Base-by-base conservation (phyloP, 1,284 basidiomycete species). In the Pseudozyma tsukubaensis region DNA sequence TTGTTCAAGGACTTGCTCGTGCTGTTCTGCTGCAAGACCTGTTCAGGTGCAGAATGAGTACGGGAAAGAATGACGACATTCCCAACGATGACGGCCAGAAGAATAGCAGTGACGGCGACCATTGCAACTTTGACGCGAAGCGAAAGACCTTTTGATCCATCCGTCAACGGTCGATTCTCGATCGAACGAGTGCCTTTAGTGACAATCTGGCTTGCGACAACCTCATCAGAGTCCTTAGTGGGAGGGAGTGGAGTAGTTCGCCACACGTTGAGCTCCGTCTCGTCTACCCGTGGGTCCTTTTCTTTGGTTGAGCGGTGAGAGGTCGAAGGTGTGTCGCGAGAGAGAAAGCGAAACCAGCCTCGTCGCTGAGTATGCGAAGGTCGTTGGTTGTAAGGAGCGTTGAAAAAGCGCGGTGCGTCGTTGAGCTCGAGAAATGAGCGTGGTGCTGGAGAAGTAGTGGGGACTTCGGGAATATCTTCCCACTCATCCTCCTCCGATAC, bases 351-450 rank as follows among this genome's bases (percentile, higher is more conserved):
- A 44, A 58, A 42, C 53, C 54, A 57, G 0, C 43, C 11, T 8
- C 42, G 36, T 14, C 18, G 4, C 13, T 21, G 11, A 21, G 49
- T 16, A 29, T 29, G 24, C 24, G 24, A 29, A 29, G 6, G 3
- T 29, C 6, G 24, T 6, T 6, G 24, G 6, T 29, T 6, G 18
- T 16, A 19, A n/a, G 44, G 51, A 16, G 40, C 50, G 35, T 58
- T 45, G 50, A 56, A 53, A 37, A 62, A 69, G 6, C 66, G 44
- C 2, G 67, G 67, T 9, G 49, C 50, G 12, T 57, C 53, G 39
- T 64, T 35, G 8, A 70, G 43, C 13, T 72, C 69, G 11, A 72
- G n/a, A 53, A 64, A 72, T 14, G 69, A 66, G 5, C 32, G 8
- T 19, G 24, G n/a, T 16, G 4, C 21, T 43, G 1, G 1, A 7